phyloP scores from a whole-genome alignment of 495 filamentous ascomycete species.

The Neurospora tetraspora region DNA sequence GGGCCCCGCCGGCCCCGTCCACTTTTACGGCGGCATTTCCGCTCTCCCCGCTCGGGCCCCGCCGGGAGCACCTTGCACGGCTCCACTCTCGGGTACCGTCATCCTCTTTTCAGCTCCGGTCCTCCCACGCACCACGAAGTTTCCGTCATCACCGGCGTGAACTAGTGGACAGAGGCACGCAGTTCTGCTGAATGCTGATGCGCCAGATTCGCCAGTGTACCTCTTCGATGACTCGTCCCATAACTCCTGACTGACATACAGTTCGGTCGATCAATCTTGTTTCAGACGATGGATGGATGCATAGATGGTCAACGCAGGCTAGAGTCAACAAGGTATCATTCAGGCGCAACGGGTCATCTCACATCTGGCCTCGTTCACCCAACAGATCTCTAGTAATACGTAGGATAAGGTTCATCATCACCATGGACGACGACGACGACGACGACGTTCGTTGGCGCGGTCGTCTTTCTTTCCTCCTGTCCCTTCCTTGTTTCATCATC shows the following conservation, averaged over 20 bases:
- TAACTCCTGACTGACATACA: background rate
- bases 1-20: background rate
- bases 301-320: background rate
- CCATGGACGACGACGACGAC: background rate
- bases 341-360: background rate
- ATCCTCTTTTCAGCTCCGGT: background rate
- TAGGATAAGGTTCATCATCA: background rate
- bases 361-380: background rate
- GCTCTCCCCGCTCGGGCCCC: background rate
- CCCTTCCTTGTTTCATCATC: background rate
- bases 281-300: background rate
- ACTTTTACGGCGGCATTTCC: background rate
- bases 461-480: background rate
- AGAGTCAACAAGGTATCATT: background rate
- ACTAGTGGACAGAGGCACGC: background rate
- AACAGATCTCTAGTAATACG: background rate
- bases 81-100: background rate
- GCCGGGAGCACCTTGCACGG: background rate
- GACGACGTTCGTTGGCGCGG: background rate
- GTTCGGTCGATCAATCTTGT: background rate
- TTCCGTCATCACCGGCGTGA: background rate
- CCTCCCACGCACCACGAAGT: background rate
- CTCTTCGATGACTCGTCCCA: background rate
- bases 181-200: background rate
- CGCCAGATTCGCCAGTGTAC: background rate